Base-by-base conservation (phyloP, 192 early-diverging fungal species). In the Entrophospora sp. region DNA sequence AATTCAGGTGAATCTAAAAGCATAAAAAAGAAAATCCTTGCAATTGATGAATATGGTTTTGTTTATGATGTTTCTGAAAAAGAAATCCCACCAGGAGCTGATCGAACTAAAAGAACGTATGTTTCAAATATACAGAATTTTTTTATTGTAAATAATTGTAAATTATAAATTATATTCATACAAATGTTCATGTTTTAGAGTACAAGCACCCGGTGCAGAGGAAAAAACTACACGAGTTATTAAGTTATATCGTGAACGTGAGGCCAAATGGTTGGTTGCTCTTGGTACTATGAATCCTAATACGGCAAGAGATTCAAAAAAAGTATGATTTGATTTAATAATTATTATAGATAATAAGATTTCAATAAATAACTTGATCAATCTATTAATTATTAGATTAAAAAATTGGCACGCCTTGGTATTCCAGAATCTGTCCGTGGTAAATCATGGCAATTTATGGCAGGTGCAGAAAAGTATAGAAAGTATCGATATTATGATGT, bases 361-460 rank as follows among this genome's bases (percentile, higher is more conserved):
- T 0, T 9, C 1, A 31, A 5, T 32, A 27, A 13, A 44, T 44
- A 18, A 25, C 0, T 40, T 18, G 18, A 20, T 36, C 0, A 16
- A 18, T 25, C 14, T 38, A n/a, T 6, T 24, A 22, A 38, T 42
- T 35, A n/a, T 52, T 74, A 88, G 71, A 77, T 88, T 60, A 92
- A 92, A 72, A 84, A 86, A 69, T 61, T 93, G 25, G 83, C 83
- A 32, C 67, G 86, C 24, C 66, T 56, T 4, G 91, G 91, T 25
- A 77, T 91, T 30, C 91, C 91, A 5, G 71, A 81, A 13, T 85
- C 85, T 4, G 75, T 91, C 2, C 82, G 91, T 22, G 81, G 81
- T 6, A 74, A 77, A 24, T 84, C 84, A 4, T 93, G 91, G 91
- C 76, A 77, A 35, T 82, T 79, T 37, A 68, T 92, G 10, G 78